These are phyloP conservation scores for Neonectria faginata DNA, from an alignment of 2,329 filamentous ascomycete species.

Conservation along the genomic window DNA sequence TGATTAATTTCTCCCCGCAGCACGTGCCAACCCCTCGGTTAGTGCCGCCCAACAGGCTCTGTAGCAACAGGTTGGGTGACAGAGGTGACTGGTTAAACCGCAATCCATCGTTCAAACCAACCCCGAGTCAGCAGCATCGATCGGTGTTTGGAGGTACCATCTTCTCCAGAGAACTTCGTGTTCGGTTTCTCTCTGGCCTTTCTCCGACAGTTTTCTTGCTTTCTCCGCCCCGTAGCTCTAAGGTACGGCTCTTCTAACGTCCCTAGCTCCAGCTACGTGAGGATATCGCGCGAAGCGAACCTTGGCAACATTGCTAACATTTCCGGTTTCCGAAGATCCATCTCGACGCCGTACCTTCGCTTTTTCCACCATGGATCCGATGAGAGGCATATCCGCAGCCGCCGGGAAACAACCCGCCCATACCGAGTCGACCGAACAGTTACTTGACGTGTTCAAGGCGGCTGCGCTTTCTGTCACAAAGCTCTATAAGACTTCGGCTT, in stretches of 20 bases:
- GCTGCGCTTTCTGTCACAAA: constrained; percentile 95
- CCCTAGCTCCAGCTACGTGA: not conserved
- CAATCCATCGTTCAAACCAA: constrained; percentile 21
- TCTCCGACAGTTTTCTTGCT: not conserved
- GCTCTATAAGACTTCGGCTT: constrained; percentile 90
- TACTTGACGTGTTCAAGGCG: constrained; percentile 90
- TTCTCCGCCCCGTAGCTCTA: not conserved
- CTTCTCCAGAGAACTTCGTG: constrained; percentile 2
- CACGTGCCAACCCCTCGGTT: constrained; percentile 48
- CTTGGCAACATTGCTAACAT: constrained; percentile 29
- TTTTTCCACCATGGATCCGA: constrained; percentile 47
- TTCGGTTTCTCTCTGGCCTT: not conserved
- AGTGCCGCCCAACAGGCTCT: constrained; percentile 45
- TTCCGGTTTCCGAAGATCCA: constrained; percentile 20
- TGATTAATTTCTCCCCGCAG: constrained; percentile 34
- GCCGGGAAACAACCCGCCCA: constrained; percentile 48
- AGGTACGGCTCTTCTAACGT: constrained; percentile 7
- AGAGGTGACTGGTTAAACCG: constrained; percentile 26
- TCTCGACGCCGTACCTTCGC: constrained; percentile 9
- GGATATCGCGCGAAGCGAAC: constrained; percentile 8
- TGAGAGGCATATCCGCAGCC: constrained; percentile 47
- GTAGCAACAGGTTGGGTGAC: constrained; percentile 30
- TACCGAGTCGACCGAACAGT: constrained; percentile 66
- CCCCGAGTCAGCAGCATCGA: constrained; percentile 16
- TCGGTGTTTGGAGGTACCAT: constrained; percentile 16